Percentiles rank a stretch among this genome's conserved stretches.
Evolutionary conservation across 2,329 filamentous ascomycete species (phyloP).

Genomic region (Colletotrichum brevisporum): DNA sequence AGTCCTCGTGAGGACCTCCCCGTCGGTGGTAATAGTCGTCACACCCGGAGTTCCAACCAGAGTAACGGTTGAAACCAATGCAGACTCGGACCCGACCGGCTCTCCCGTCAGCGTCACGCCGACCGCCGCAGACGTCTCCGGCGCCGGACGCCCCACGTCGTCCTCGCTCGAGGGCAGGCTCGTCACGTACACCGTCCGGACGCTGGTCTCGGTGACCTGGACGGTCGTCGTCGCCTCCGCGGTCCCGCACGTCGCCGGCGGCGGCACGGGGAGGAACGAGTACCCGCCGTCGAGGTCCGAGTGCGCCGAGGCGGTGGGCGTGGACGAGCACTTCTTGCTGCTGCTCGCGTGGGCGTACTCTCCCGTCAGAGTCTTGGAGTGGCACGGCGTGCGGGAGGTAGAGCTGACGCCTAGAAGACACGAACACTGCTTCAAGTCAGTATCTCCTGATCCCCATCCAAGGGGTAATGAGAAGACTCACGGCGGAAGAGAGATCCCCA

Average conservation of each 20-base stretch:
- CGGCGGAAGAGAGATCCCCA: conserved; percentile 23
- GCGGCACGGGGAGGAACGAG: conserved; percentile 3
- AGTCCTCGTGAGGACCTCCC: not conserved
- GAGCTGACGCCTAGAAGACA: conserved; percentile 22
- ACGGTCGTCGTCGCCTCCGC: conserved; percentile 16
- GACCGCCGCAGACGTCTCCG: not conserved
- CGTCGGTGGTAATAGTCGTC: no score
- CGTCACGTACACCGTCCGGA: conserved; percentile 19
- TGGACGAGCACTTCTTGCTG: not conserved
- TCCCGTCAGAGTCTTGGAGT: not conserved
- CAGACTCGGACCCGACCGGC: no score
- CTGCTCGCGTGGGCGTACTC: not conserved
- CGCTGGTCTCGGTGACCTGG: conserved; percentile 25
- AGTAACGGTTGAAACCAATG: no score
- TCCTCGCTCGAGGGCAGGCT: not conserved
- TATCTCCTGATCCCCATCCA: not conserved
- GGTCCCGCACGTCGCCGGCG: not conserved
- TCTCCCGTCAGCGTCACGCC: no score
- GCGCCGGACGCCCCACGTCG: conserved; percentile 8
- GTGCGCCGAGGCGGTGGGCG: not conserved
- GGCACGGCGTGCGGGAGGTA: not conserved
- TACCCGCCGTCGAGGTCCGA: conserved; percentile 10
- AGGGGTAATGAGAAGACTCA: not conserved
- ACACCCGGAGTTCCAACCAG: no score
- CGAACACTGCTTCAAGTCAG: conserved; percentile 28